Percentiles rank a stretch among this genome's conserved stretches.
Evolutionary conservation across 2,329 filamentous ascomycete species (phyloP).

Genomic region (Cladophialophora chaetospira): DNA sequence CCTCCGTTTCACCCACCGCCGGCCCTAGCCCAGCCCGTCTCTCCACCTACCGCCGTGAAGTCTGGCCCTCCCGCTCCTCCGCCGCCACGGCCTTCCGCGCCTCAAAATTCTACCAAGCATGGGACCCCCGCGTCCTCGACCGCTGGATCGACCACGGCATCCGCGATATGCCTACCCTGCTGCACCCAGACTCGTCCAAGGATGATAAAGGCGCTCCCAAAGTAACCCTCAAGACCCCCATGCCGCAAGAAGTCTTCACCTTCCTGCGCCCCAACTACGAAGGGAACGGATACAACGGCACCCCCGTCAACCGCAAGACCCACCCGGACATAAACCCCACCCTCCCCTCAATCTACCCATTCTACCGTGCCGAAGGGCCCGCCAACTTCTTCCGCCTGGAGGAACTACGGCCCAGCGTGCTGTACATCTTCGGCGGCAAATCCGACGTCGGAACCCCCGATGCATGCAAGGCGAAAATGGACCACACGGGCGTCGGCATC

Average conservation of each 20-base stretch:
- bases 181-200: constrained; percentile 53
- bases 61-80: constrained; percentile 74
- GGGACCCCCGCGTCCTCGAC: constrained; percentile 80
- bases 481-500: constrained; percentile 42
- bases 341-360: constrained; percentile 40
- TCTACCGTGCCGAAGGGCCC: constrained; percentile 48
- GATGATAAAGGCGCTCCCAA: constrained; percentile 50
- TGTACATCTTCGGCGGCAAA: constrained; percentile 49
- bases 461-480: constrained; percentile 45
- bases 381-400: constrained; percentile 44
- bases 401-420: constrained; percentile 47
- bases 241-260: constrained; percentile 77
- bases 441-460: constrained; percentile 45
- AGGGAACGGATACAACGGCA: constrained; percentile 58
- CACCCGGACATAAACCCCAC: constrained; percentile 49
- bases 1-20: constrained; percentile 45
- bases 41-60: constrained; percentile 73
- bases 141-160: constrained; percentile 73
- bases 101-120: constrained; percentile 75
- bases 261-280: constrained; percentile 56
- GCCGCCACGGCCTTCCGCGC: constrained; percentile 68
- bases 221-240: constrained; percentile 74
- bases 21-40: constrained; percentile 59
- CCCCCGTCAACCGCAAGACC: constrained; percentile 44
- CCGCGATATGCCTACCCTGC: constrained; percentile 67